Conservation (phyloP, 495 filamentous ascomycete genomes). For the Penicillium herquei region DNA sequence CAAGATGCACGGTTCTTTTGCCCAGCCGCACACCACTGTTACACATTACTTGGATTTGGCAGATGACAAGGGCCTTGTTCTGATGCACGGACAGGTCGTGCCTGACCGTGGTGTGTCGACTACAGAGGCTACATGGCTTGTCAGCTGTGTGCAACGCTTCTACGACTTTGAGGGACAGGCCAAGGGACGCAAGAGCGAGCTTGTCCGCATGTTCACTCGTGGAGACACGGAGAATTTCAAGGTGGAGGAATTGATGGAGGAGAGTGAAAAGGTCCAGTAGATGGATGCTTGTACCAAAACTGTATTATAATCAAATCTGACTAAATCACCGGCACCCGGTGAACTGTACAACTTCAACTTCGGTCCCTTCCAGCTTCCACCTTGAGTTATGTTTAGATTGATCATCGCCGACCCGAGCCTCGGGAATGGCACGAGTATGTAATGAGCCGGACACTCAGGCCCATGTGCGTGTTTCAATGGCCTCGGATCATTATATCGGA, state of each 20-base stretch:
- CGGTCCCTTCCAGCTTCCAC: too few species aligned
- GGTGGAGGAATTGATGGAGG: conserved; percentile 79
- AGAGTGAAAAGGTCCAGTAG: conserved; percentile 67
- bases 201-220: conserved; percentile 77
- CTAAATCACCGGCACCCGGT: background rate
- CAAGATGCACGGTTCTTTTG: conserved; percentile 85
- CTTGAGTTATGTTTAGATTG: too few species aligned
- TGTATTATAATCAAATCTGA: background rate
- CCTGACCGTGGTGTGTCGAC: conserved; percentile 74
- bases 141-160: conserved; percentile 95
- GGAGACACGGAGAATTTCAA: conserved; percentile 73
- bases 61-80: conserved; percentile 68
- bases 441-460: too few species aligned
- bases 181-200: conserved; percentile 50
- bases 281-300: background rate
- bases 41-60: conserved; percentile 85
- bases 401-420: too few species aligned
- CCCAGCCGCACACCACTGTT: conserved; percentile 86
- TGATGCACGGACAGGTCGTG: conserved; percentile 79
- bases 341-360: too few species aligned
- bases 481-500: too few species aligned
- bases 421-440: too few species aligned
- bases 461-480: too few species aligned
- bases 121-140: conserved; percentile 79
- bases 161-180: conserved; percentile 67